Base-by-base conservation (phyloP, 148 eudicot genomes). In the Fagopyrum esculentum region DNA sequence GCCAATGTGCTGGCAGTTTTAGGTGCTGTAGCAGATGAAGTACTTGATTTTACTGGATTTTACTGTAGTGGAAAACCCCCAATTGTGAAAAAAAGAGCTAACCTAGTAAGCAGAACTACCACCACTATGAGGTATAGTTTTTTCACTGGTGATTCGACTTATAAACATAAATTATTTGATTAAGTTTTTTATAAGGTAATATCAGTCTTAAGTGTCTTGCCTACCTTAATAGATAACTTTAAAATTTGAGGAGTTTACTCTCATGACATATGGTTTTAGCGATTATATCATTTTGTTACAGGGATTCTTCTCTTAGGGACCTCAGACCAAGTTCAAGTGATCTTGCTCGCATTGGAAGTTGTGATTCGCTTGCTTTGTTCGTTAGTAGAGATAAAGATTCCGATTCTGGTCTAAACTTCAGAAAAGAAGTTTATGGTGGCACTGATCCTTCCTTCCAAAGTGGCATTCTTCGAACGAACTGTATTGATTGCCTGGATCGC, bases 401-500 rank as follows among this genome's bases (percentile, higher is more conserved):
- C 71, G 90, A 82, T 79, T 54, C 29, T 64, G 77, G 74, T 66
- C 86, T 84, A 78, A 84, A 54, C 15, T 59, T 50, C 76, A 70
- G 51, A 50, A 89, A 83, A 52, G 84, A 78, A 26, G 79, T 71
- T 78, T 71, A 78, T 80, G 81, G 77, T 79, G 79, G 78, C 56
- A 52, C 77, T 19, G 84, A 83, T 64, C 91, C 93, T 75, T 82
- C 57, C 76, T 90, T 87, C 63, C 97, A 95, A 77, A 87, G 88
- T 78, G 98, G 98, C 63, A 93, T 90, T 71, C 77, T 94, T 77
- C 96, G 98, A 56, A 92, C 98, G 22, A 95, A 95, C 78, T 95
- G 98, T 87, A 92, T 95, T 64, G 97, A 95, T 54, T 95, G 97
- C 77, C 82, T 95, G 83, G 98, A 95, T 77, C 89, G 98, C 59